Base-by-base conservation (phyloP, 495 filamentous ascomycete genomes). In the Hypoxylon rickii region DNA sequence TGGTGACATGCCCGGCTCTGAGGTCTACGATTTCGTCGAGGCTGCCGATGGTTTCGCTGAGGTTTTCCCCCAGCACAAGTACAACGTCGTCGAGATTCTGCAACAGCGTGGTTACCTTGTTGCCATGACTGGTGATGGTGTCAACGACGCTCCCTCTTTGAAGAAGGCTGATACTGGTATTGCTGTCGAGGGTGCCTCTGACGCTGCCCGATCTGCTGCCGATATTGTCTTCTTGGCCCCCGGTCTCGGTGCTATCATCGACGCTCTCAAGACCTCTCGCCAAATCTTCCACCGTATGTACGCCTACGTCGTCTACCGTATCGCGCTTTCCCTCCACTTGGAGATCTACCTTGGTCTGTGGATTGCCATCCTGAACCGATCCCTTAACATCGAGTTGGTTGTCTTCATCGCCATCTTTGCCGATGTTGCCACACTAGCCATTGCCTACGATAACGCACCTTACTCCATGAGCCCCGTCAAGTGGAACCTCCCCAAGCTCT, bases 231-330 rank as follows among this genome's bases (percentile, higher is more conserved):
- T 96, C 81, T 79, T 93, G 56, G 89, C 86, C 51, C 90, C 92
- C 45, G 92, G 92, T 78, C 84, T 96, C 54, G 91, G 89, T 68
- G 88, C 90, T 48, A 96, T 96, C 71, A 93, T 96, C 55, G 89
- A 94, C 67, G 89, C 92, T 57, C 83, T 96, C 71, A 96, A 96
- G 79, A 93, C 87, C 59, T 94, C 92, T 18, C 89, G 92, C 65
- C 91, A 94, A 69, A 96, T 96, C 67, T 96, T 96, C 82, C 90
- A 95, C 72, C 90, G 92, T 58, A 96, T 96, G 92, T 92, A 96
- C 77, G 87, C 92, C 32, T 96, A 96, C 77, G 89, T 96, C 64
- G 86, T 94, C 60, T 96, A 96, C 79, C 90, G 92, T 79, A 96
- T 96, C 65, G 92, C 91, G 13, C 76, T 96, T 66, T 95, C 91